Conservation (phyloP, 805 yeast genomes). For the Osmozyma mogii region DNA sequence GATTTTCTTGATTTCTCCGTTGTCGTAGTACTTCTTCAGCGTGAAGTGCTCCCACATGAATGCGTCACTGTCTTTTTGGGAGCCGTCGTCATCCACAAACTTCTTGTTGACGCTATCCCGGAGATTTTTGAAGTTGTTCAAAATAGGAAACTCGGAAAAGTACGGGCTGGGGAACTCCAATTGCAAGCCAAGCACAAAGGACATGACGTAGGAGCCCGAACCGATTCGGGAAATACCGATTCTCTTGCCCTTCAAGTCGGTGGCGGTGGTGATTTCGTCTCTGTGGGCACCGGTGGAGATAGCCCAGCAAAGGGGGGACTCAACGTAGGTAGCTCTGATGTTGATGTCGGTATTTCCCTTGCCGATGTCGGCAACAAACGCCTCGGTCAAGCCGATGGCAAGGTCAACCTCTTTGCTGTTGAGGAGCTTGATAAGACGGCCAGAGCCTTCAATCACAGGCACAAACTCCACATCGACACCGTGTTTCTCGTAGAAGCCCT, state of each 20-base stretch:
- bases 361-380: slow-evolving; percentile 76
- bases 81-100: slow-evolving; percentile 24
- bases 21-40: slow-evolving; percentile 75
- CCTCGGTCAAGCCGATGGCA: slow-evolving; percentile 88
- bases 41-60: slow-evolving; percentile 97
- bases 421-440: slow-evolving; percentile 72
- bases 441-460: slow-evolving; percentile 82
- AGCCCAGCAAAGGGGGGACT: slow-evolving; percentile 87
- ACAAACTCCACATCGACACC: slow-evolving; percentile 53
- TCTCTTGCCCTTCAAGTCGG: slow-evolving; percentile 49
- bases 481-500: slow-evolving; percentile 45
- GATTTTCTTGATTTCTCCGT: slow-evolving; percentile 67
- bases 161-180: slow-evolving; percentile 46
- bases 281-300: slow-evolving; percentile 68
- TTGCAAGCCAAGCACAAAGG: slow-evolving; percentile 69
- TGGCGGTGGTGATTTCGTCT: slow-evolving; percentile 41
- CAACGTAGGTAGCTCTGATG: slow-evolving; percentile 74
- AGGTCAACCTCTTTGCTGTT: slow-evolving; percentile 59
- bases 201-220: slow-evolving; percentile 87
- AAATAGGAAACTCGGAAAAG: slow-evolving; percentile 45
- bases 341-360: slow-evolving; percentile 60
- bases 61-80: slow-evolving; percentile 50
- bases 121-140: slow-evolving; percentile 64
- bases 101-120: slow-evolving; percentile 69
- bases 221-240: slow-evolving; percentile 87